Evolutionary conservation across 2,329 filamentous ascomycete genomes (phyloP), one percentile per base, ranked within the genome.

Genomic region (Colletotrichum somersetense): DNA sequence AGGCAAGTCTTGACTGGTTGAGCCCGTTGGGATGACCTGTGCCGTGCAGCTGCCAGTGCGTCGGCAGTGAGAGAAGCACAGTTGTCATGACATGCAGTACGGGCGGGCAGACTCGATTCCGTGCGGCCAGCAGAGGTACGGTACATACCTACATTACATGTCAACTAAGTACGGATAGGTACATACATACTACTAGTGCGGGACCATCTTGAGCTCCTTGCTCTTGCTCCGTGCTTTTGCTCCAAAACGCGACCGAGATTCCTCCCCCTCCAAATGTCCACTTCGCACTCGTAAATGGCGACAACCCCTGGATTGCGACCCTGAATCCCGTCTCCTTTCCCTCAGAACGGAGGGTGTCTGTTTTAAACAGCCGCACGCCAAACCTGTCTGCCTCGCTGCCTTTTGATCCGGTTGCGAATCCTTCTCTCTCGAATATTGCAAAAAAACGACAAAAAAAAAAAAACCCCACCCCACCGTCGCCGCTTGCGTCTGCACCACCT

Each of bases 291-390:
- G 46, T 26, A 58, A 53, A 72, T 72, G 70, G 66, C 30, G 33
- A 65, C 30, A 35, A 62, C 70, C 70, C 70, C 70, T 72, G 70
- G 59, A 70, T n/a, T 70, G 33, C 70, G 66, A 72, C 70, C 70
- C 66, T 70, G 70, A 72, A 61, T 58, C 50, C 38, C 30, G 20
- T 48, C 67, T 62, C 70, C 33, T 66, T 61, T 61, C 38, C 33
- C 48, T 35, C 46, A n/a, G 44, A 52, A 55, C 50, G 20, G 46
- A 16, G 16, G 65, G 62, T 40, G 52, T 38, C 40, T 35, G 30
- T 18, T 5, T 18, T 20, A 46, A 55, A 65, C 2, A 23, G 8
- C 30, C 26, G 52, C 30, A 23, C 46, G 46, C 44, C 7, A 46
- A 23, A 38, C 40, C 11, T 42, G 3, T 50, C 64, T 50, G 30